phyloP scores from a whole-genome alignment of 2,329 filamentous ascomycete species.

The Colletotrichum filicis region DNA sequence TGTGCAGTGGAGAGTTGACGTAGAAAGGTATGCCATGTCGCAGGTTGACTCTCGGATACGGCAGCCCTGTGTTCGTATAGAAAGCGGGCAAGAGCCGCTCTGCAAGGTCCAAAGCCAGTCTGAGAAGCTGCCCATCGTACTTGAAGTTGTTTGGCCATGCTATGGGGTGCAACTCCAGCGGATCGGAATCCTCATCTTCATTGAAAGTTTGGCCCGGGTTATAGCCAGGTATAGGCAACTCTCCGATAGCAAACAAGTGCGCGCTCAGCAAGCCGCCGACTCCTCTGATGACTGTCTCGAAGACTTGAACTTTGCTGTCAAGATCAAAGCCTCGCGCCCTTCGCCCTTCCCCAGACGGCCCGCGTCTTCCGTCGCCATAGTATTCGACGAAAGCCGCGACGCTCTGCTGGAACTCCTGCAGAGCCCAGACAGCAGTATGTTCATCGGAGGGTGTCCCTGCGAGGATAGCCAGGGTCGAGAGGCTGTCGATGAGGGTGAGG shows the following conservation, averaged over 20 bases:
- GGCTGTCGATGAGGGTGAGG: conserved; percentile 91
- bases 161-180: conserved; percentile 65
- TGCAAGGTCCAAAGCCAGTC: conserved; percentile 88
- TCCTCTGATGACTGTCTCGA: conserved; percentile 96
- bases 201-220: conserved; percentile 54
- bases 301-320: conserved; percentile 98
- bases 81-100: conserved; percentile 90
- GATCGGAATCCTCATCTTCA: conserved; percentile 46
- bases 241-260: conserved; percentile 91
- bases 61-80: conserved; percentile 88
- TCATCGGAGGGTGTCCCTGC: conserved; percentile 76
- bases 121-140: conserved; percentile 90
- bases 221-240: conserved; percentile 88
- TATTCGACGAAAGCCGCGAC: conserved; percentile 79
- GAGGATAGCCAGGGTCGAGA: conserved; percentile 93
- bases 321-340: conserved; percentile 88
- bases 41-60: conserved; percentile 94
- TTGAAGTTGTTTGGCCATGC: conserved; percentile 77
- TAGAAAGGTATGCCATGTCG: conserved; percentile 94
- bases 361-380: conserved; percentile 85
- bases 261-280: conserved; percentile 91
- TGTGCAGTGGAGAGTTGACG: conserved; percentile 82
- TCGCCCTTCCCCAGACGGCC: conserved; percentile 75
- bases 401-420: conserved; percentile 82
- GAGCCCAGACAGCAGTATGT: conserved; percentile 68